Evolutionary conservation across 148 eudicot species (phyloP).

Genomic region (Agrostemma githago): DNA sequence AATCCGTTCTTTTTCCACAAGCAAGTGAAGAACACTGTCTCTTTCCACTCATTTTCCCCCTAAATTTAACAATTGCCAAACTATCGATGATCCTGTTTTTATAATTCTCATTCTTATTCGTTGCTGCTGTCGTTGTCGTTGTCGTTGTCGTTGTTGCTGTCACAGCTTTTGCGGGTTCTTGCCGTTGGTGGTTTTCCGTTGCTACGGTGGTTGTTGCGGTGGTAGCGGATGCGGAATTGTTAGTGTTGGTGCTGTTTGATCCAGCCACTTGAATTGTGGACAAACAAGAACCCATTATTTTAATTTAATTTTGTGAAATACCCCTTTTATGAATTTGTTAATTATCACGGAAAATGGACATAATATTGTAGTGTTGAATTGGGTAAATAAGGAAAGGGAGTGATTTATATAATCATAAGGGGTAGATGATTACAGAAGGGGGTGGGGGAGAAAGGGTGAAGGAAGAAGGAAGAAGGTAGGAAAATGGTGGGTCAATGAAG

Average conservation of each 20-base stretch:
- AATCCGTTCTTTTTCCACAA: constrained; percentile 80
- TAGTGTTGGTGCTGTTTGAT: constrained; percentile 45
- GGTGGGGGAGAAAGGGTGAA: too few species aligned
- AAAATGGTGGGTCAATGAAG: neutral
- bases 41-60: constrained; percentile 21
- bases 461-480: constrained; percentile 12
- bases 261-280: constrained; percentile 51
- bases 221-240: constrained; percentile 20
- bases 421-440: neutral
- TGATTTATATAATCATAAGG: neutral
- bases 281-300: constrained; percentile 62
- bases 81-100: constrained; percentile 20
- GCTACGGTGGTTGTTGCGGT: constrained; percentile 16
- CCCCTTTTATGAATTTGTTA: neutral
- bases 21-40: constrained; percentile 43
- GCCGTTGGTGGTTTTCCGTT: neutral
- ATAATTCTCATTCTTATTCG: neutral
- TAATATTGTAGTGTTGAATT: neutral
- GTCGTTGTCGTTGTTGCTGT: constrained; percentile 17
- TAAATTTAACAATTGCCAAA: constrained; percentile 6
- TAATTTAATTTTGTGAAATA: neutral
- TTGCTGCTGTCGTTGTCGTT: constrained; percentile 13
- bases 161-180: neutral
- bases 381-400: neutral
- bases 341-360: neutral